A percentile compares a stretch with the other conserved stretches of the same genome.
These are phyloP conservation scores for Yamadazyma triangularis DNA, from an alignment of 1,139 yeast genomes.

Conservation along the genomic window DNA sequence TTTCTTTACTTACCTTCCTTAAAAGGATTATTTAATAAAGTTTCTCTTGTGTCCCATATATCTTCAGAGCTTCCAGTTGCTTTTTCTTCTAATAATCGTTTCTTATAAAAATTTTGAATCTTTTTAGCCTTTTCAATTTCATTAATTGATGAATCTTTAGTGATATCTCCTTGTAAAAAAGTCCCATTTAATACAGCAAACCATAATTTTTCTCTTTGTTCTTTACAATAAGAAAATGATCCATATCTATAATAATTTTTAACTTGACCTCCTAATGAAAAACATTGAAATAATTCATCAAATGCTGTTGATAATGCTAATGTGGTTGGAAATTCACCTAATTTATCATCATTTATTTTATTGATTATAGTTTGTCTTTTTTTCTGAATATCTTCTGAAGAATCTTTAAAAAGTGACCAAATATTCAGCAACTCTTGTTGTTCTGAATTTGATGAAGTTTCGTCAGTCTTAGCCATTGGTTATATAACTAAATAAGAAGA, in stretches of 20 bases:
- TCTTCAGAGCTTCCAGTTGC: slow-evolving; percentile 74
- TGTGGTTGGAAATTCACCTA: slow-evolving; percentile 32
- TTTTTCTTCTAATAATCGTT: slow-evolving; percentile 55
- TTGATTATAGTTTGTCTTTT: slow-evolving; percentile 27
- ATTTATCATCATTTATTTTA: slow-evolving; percentile 22
- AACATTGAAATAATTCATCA: slow-evolving; percentile 81
- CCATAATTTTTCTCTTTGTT: slow-evolving; percentile 70
- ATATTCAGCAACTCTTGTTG: slow-evolving; percentile 28
- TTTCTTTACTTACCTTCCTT: slow-evolving; percentile 10
- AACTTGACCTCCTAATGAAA: slow-evolving; percentile 85
- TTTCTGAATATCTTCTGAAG: slow-evolving; percentile 29
- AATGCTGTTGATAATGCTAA: slow-evolving; percentile 62
- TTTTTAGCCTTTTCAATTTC: slow-evolving; percentile 47
- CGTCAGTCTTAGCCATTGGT: not conserved
- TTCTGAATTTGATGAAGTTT: slow-evolving; percentile 11
- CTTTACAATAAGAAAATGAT: slow-evolving; percentile 63
- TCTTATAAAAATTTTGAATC: slow-evolving; percentile 69
- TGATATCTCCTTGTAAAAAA: slow-evolving; percentile 15
- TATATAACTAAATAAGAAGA: not conserved
- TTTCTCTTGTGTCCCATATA: slow-evolving; percentile 62
- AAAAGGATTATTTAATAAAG: slow-evolving; percentile 24
- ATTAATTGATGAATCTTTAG: slow-evolving; percentile 34
- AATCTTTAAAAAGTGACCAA: slow-evolving; percentile 33
- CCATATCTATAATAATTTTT: slow-evolving; percentile 83
- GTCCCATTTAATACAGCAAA: slow-evolving; percentile 66